These are phyloP conservation scores for Blastomyces emzantsi DNA, from an alignment of 2,329 filamentous ascomycete species.

Conservation along the genomic window DNA sequence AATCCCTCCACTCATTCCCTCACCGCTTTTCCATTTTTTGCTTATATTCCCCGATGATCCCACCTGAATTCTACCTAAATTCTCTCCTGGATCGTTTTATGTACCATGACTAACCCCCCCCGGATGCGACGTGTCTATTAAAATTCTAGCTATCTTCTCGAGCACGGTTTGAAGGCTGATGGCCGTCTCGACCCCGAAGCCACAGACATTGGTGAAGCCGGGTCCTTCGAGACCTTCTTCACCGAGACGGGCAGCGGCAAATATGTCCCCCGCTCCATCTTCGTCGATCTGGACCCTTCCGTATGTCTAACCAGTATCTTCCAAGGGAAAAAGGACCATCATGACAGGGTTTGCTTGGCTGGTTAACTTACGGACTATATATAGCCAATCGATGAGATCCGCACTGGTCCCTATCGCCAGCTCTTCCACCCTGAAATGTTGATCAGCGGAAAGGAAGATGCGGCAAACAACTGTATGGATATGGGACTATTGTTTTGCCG, in stretches of 20 bases:
- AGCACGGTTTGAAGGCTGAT: conserved; percentile 55
- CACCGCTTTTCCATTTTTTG: conserved; percentile 11
- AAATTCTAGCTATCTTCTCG: conserved; percentile 50
- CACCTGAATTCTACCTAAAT: not conserved
- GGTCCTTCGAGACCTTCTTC: conserved; percentile 58
- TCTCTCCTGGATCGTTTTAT: no score
- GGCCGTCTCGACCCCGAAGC: conserved; percentile 50
- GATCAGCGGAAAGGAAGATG: conserved; percentile 61
- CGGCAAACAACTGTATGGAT: conserved; percentile 55
- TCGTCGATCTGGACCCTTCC: conserved; percentile 57
- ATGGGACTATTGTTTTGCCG: not conserved
- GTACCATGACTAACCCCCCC: not conserved
- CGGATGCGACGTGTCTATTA: conserved; percentile 5
- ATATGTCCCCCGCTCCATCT: conserved; percentile 60
- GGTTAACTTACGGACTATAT: conserved; percentile 14
- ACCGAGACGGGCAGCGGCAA: conserved; percentile 55
- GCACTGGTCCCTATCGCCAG: conserved; percentile 52
- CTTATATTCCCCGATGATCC: not conserved
- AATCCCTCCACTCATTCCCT: conserved; percentile 17
- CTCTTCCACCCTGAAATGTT: conserved; percentile 58
- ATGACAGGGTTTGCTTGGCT: conserved; percentile 4
- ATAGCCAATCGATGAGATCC: conserved; percentile 59
- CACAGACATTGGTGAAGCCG: conserved; percentile 44
- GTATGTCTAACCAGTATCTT: conserved; percentile 29
- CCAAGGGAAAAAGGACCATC: not conserved